phyloP scores from a whole-genome alignment of 129 eudicot genomes.

The Cynara cardunculus region DNA sequence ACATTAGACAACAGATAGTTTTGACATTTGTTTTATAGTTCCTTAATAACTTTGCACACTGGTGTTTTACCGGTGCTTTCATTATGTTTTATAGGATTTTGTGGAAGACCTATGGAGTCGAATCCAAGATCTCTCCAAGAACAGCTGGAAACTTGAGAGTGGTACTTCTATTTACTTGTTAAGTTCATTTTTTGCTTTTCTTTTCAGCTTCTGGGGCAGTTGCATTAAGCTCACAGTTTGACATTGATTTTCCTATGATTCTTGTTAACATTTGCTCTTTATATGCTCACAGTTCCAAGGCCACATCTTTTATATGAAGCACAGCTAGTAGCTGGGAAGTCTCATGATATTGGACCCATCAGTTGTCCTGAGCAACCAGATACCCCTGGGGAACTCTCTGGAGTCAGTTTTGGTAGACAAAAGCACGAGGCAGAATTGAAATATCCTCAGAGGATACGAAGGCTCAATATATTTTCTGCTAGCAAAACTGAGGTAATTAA shows the following conservation, averaged over 20 bases:
- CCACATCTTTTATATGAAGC: conserved; percentile 91
- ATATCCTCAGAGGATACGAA: conserved; percentile 87
- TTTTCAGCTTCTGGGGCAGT: neutral
- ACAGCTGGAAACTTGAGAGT: conserved; percentile 91
- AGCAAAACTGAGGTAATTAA: conserved; percentile 73
- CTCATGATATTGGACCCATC: conserved; percentile 84
- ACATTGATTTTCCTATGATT: neutral
- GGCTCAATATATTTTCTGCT: conserved; percentile 89
- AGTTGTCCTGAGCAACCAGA: conserved; percentile 72
- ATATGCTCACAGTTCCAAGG: conserved; percentile 59
- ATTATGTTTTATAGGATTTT: conserved; percentile 51
- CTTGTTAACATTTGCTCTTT: neutral
- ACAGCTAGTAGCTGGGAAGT: conserved; percentile 84
- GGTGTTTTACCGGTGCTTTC: neutral
- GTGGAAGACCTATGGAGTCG: conserved; percentile 95
- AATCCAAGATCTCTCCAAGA: conserved; percentile 79
- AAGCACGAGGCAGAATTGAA: conserved; percentile 90
- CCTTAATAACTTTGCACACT: neutral
- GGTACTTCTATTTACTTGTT: conserved; percentile 41
- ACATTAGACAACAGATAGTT: neutral
- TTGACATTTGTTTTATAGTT: neutral
- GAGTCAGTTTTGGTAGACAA: conserved; percentile 61
- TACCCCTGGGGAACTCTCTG: conserved; percentile 43
- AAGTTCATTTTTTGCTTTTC: neutral
- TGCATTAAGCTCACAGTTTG: neutral